Evolutionary conservation across 2,329 filamentous ascomycete species (phyloP).

Genomic region (Decorospora gaudefroyi): DNA sequence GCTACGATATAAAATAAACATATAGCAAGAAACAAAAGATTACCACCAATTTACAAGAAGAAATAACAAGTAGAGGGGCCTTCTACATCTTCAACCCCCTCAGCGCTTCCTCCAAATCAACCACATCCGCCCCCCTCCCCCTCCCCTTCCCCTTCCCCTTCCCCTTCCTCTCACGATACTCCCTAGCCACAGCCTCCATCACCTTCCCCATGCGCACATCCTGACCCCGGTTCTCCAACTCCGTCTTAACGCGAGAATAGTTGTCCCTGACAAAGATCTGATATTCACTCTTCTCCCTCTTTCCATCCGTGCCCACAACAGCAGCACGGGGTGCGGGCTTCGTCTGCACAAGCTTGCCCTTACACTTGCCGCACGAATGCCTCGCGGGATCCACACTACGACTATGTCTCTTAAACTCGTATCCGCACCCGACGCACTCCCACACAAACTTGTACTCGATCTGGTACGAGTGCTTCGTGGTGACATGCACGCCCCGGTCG

Average conservation of each 20-base stretch:
- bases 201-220: constrained; percentile 61
- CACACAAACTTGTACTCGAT: constrained; percentile 94
- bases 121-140: constrained; percentile 11
- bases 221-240: constrained; percentile 56
- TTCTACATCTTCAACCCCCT: constrained; percentile 32
- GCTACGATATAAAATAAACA: no score
- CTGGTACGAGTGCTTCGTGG: constrained; percentile 85
- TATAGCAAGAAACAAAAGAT: no score
- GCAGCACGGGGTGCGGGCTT: constrained; percentile 69
- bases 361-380: constrained; percentile 79
- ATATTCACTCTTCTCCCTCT: constrained; percentile 54
- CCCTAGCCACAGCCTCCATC: constrained; percentile 68
- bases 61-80: no score
- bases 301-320: constrained; percentile 15
- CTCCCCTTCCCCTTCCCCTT: constrained; percentile 43
- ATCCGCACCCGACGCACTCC: constrained; percentile 70
- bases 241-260: constrained; percentile 57
- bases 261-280: constrained; percentile 68
- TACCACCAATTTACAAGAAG: no score
- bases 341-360: constrained; percentile 69
- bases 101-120: constrained; percentile 26
- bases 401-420: constrained; percentile 81
- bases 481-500: constrained; percentile 71
- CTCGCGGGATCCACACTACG: constrained; percentile 73
- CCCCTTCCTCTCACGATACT: constrained; percentile 60